A percentile compares a stretch with the other conserved stretches of the same genome.
phyloP scores from a whole-genome alignment of 2,329 filamentous ascomycete genomes.

The Xylaria multiplex region DNA sequence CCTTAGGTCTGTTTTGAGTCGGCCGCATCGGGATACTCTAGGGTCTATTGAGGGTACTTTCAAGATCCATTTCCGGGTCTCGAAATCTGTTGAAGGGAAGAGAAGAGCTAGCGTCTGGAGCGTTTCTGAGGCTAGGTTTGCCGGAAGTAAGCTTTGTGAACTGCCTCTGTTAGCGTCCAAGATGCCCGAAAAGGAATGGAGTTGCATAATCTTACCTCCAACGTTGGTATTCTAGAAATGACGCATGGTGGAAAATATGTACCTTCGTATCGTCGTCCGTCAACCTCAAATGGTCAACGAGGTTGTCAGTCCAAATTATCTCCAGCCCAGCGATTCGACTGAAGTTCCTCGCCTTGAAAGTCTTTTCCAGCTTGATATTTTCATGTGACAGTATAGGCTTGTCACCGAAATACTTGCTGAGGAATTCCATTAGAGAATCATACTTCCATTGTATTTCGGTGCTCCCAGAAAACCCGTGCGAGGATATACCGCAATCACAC shows the following conservation, averaged over 20 bases:
- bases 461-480: constrained; percentile 15
- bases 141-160: constrained; percentile 16
- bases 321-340: constrained; percentile 49
- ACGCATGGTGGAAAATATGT: constrained; percentile 52
- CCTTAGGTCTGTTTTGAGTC: constrained; percentile 48
- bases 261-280: constrained; percentile 50
- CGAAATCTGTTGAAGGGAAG: constrained; percentile 41
- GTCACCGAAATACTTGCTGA: constrained; percentile 1
- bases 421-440: constrained; percentile 18
- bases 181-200: not conserved
- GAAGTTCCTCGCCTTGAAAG: constrained; percentile 41
- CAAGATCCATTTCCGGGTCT: constrained; percentile 15
- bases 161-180: constrained; percentile 14
- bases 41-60: constrained; percentile 42
- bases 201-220: constrained; percentile 14
- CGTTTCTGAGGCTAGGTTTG: constrained; percentile 14
- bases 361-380: constrained; percentile 31
- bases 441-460: constrained; percentile 19
- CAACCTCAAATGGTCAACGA: constrained; percentile 52
- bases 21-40: constrained; percentile 43
- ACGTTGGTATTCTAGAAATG: constrained; percentile 48
- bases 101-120: constrained; percentile 23
- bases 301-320: constrained; percentile 49
- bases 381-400: constrained; percentile 13
- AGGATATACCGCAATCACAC: constrained; percentile 17